Evolutionary conservation across 306 rosid genomes (phyloP).

Genomic region (Trifolium fragiferum): DNA sequence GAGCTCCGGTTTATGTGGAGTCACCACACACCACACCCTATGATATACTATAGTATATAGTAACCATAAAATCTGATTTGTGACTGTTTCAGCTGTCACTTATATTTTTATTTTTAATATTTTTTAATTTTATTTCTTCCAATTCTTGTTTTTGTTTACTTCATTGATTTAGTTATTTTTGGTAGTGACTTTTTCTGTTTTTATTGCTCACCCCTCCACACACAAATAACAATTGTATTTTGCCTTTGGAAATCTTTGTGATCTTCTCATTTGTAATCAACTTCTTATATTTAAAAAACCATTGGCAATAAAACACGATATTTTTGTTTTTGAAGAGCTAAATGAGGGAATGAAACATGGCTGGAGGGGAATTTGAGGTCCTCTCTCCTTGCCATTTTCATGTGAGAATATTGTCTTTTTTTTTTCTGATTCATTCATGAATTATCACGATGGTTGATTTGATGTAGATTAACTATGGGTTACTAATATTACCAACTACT

Average conservation of each 20-base stretch:
- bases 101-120: not conserved
- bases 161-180: no score
- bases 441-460: not conserved
- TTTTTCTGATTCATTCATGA: not conserved
- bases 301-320: not conserved
- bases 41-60: not conserved
- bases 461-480: slow-evolving; percentile 4
- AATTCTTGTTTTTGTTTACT: not conserved
- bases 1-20: slow-evolving; percentile 15
- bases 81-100: not conserved
- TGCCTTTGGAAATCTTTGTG: slow-evolving; percentile 4
- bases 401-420: slow-evolving; percentile 10
- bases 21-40: not conserved
- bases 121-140: not conserved
- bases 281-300: not conserved
- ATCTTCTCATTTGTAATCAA: not conserved
- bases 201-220: not conserved
- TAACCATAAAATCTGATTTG: slow-evolving; percentile 9
- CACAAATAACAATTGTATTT: not conserved
- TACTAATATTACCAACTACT: not conserved
- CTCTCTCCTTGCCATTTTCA: not conserved
- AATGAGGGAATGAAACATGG: not conserved
- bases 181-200: not conserved
- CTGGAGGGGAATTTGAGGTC: slow-evolving; percentile 22
- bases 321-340: no score